Evolutionary conservation across 306 rosid genomes (phyloP), one percentile per base, ranked within the genome.

Genomic region (Nissolia schottii): DNA sequence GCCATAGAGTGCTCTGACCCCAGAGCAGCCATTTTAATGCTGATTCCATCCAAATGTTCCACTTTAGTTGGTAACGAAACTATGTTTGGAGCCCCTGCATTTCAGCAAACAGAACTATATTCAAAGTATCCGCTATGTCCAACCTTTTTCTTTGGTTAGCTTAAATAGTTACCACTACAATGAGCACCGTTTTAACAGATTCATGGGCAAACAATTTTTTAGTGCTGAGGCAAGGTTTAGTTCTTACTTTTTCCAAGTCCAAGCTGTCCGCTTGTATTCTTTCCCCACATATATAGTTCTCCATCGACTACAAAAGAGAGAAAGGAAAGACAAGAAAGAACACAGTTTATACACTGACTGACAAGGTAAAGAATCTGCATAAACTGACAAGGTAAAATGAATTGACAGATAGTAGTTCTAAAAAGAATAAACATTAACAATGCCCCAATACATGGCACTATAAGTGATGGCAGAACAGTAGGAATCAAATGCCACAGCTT

Each of bases 1-100:
- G 94, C 98, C 83, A 91, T 57, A 1, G 98, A 83, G 77, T 90
- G 97, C 75, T 93, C 94, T 35, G 96, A 89, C 61, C 98, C 98
- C 51, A 93, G 79, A 78, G 96, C 92, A 24, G 81, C 88, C 88
- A 85, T 89, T 79, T 81, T 86, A 58, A 93, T 82, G 61, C 74
- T 68, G 79, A 93, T 87, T 77, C 96, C 98, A 67, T 67, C 73
- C 87, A 93, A 91, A 85, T 79, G 84, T 75, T 89, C 92, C 63
- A 93, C 92, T 89, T 88, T 93, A 18, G 89, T 89, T 59, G 98
- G 94, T 77, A 83, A 56, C 67, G 74, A 77, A 79, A 90, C 87
- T 25, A 80, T 70, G 38, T 76, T 80, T 45, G 88, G 83, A 54
- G 97, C 85, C 75, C 82, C 98, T 93, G 81, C 80, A 73, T 50